phyloP scores from a whole-genome alignment of 2,329 filamentous ascomycete species.

The Monilinia fructicola region DNA sequence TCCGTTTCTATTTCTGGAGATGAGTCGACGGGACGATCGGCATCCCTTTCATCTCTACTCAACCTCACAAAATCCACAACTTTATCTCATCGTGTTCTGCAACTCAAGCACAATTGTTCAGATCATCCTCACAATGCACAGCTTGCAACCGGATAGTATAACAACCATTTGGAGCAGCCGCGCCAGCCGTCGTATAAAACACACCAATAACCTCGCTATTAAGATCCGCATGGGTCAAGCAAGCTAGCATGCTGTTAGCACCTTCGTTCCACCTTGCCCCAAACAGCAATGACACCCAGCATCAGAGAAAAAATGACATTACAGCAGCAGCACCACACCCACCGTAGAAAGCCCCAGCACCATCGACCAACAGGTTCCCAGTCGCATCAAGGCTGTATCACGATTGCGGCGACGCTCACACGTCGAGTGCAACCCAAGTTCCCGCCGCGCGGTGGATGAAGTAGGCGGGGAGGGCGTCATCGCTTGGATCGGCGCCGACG shows the following conservation, averaged over 20 bases:
- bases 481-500: neutral
- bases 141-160: slow-evolving; percentile 12
- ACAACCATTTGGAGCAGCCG: neutral
- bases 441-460: slow-evolving; percentile 1
- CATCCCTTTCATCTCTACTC: neutral
- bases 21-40: neutral
- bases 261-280: neutral
- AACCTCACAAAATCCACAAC: neutral
- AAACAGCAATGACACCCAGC: neutral
- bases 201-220: neutral
- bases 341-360: slow-evolving; percentile 8
- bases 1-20: neutral
- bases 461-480: slow-evolving; percentile 4
- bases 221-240: neutral
- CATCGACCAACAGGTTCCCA: neutral
- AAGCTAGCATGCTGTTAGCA: neutral
- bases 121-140: neutral
- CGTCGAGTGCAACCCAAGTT: neutral
- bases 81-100: neutral
- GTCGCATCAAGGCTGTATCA: neutral
- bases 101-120: neutral
- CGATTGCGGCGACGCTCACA: slow-evolving; percentile 8
- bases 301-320: neutral
- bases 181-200: slow-evolving; percentile 6
- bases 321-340: neutral